phyloP scores from a whole-genome alignment of 2,329 filamentous ascomycete species.

The Penicillium hesseltinei region DNA sequence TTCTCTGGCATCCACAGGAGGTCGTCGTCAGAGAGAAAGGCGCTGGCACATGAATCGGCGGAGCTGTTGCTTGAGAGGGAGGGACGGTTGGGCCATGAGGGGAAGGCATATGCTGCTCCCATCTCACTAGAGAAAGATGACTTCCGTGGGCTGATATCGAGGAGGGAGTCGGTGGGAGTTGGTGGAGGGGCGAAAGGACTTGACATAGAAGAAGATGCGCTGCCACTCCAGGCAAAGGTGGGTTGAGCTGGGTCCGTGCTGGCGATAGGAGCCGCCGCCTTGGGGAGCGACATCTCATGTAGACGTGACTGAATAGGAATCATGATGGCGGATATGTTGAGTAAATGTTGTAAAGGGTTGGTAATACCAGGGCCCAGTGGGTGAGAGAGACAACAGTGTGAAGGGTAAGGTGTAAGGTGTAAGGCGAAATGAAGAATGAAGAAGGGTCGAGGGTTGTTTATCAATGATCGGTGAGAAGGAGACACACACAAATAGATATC shows the following conservation, averaged over 20 bases:
- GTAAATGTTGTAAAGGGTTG: background rate
- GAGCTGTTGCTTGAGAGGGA: constrained; percentile 37
- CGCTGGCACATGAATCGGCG: constrained; percentile 33
- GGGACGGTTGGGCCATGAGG: constrained; percentile 45
- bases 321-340: constrained; percentile 13
- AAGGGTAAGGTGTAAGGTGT: background rate
- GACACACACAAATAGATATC: constrained; percentile 5
- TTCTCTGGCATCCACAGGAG: constrained; percentile 37
- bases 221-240: constrained; percentile 24
- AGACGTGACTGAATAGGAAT: constrained; percentile 26
- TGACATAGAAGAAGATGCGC: constrained; percentile 30
- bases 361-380: constrained; percentile 4
- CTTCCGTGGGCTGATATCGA: constrained; percentile 44
- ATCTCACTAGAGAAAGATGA: constrained; percentile 42
- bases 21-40: constrained; percentile 46
- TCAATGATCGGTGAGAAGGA: constrained; percentile 18
- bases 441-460: constrained; percentile 16
- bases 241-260: constrained; percentile 24
- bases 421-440: constrained; percentile 2
- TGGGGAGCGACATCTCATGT: constrained; percentile 22
- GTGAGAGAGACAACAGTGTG: constrained; percentile 2
- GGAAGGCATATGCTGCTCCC: constrained; percentile 44
- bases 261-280: constrained; percentile 22
- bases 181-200: constrained; percentile 41
- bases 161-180: constrained; percentile 38